These are phyloP conservation scores for Odontarrhena argentea DNA, from an alignment of 345 rosid species.

Conservation along the genomic window DNA sequence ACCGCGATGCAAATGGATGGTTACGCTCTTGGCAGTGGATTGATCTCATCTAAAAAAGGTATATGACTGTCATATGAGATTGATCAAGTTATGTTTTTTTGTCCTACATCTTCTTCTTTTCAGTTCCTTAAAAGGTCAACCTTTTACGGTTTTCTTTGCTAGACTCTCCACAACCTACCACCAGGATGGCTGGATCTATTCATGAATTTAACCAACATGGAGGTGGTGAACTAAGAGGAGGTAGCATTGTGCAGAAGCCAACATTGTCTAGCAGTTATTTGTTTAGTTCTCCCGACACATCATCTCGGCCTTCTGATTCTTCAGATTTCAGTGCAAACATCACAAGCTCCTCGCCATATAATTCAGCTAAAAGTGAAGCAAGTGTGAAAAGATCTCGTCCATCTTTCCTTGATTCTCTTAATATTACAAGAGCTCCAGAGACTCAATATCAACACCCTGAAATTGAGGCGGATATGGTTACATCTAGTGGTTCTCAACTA, in stretches of 20 bases:
- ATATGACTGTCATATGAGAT: constrained; percentile 26
- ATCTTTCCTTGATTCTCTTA: constrained; percentile 88
- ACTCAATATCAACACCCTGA: constrained; percentile 47
- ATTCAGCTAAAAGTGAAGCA: constrained; percentile 53
- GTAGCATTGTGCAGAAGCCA: constrained; percentile 48
- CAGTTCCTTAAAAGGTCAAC: constrained; percentile 23
- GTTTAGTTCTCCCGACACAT: constrained; percentile 38
- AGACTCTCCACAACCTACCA: constrained; percentile 48
- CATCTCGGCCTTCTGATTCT: constrained; percentile 49
- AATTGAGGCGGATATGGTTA: constrained; percentile 40
- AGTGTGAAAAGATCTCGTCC: constrained; percentile 70
- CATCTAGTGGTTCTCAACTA: constrained; percentile 43
- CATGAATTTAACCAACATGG: constrained; percentile 46
- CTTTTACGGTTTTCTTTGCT: constrained; percentile 40
- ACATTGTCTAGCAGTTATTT: constrained; percentile 48
- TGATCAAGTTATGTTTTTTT: constrained; percentile 27
- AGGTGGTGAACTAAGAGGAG: constrained; percentile 39
- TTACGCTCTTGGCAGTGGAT: constrained; percentile 41
- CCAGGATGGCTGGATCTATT: constrained; percentile 43
- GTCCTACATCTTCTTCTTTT: constrained; percentile 11
- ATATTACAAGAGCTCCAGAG: constrained; percentile 58
- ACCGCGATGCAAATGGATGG: constrained; percentile 39
- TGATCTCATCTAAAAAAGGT: constrained; percentile 46
- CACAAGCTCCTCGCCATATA: constrained; percentile 47
- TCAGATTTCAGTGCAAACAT: constrained; percentile 48